Evolutionary conservation across 106 monocot species (phyloP), one percentile per base, ranked within the genome.

Genomic region (Iris macrosiphon): DNA sequence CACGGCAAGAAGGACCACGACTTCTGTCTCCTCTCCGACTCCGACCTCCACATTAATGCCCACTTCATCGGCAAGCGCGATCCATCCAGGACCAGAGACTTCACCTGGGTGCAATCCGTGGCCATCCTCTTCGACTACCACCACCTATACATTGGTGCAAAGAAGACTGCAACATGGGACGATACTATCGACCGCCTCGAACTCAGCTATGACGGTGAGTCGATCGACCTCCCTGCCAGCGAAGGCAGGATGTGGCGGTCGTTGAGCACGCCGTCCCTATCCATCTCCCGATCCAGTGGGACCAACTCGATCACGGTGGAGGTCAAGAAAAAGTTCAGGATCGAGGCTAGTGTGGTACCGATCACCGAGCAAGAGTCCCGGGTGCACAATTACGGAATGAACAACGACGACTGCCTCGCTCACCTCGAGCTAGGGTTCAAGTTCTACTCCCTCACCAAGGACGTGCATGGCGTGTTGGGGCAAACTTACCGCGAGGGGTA

Each of bases 141-240:
- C 77, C 40, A 30, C 13, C 50, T 78, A 26, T 64, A 41, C 54
- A n/a, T 75, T 31, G 69, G 60, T 0, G 81, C 77, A 13, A 4
- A 31, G 59, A 74, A 74, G 40, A 68, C 77, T 16, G 48, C 52
- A 32, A 12, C 38, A 0, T 87, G 81, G 81, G 73, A 77, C 55
- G 60, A 60, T 58, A 34, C 30, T 14, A 34, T 52, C 14, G 78
- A 82, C 67, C 81, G 44, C 59, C 67, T 78, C 29, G 40, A 6
- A 7, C 24, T 81, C 45, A 22, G 62, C 62, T 57, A 74, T 48
- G 63, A 81, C 49, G 81, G 63, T 21, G 33, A 72, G 21, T 52
- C 62, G 31, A 45, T 81, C 17, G 12, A 11, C 5, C 45, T 35
- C 10, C 34, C 34, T 10, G 10, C 34, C 34, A 35, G 64, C 57